These are phyloP conservation scores for Tetratostichococcus sp. DNA, from an alignment of 139 green algal genomes.

Conservation along the genomic window DNA sequence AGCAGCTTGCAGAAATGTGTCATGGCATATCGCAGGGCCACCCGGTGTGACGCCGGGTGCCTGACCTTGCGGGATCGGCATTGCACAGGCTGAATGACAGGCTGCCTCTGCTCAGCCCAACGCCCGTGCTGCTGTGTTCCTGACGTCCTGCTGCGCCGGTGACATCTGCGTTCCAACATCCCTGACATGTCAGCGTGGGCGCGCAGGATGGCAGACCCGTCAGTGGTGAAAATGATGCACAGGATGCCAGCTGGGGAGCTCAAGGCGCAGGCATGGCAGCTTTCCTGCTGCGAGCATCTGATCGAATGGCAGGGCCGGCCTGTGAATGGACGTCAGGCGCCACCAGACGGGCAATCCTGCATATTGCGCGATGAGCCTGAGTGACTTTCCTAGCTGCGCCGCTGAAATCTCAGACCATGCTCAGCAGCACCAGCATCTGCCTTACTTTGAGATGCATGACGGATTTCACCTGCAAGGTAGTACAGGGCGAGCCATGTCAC, in stretches of 20 bases:
- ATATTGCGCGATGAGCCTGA: not conserved
- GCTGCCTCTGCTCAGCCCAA: not conserved
- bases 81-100: conserved; percentile 41
- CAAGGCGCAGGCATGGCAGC: not conserved
- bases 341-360: conserved; percentile 30
- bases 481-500: not conserved
- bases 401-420: no score
- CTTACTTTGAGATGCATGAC: no score
- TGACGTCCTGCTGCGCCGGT: no score
- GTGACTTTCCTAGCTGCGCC: no score
- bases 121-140: no score
- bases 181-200: no score
- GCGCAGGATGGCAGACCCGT: no score
- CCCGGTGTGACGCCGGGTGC: not conserved
- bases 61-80: conserved; percentile 5
- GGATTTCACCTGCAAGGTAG: not conserved
- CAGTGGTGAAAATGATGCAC: no score
- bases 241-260: no score
- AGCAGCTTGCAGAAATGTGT: not conserved
- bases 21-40: not conserved
- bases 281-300: conserved; percentile 8
- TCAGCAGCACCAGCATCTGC: no score
- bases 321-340: conserved; percentile 11
- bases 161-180: not conserved
- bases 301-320: conserved; percentile 12